Evolutionary conservation across 306 rosid species (phyloP), one percentile per base, ranked within the genome.

Genomic region (Quercus agrifolia): DNA sequence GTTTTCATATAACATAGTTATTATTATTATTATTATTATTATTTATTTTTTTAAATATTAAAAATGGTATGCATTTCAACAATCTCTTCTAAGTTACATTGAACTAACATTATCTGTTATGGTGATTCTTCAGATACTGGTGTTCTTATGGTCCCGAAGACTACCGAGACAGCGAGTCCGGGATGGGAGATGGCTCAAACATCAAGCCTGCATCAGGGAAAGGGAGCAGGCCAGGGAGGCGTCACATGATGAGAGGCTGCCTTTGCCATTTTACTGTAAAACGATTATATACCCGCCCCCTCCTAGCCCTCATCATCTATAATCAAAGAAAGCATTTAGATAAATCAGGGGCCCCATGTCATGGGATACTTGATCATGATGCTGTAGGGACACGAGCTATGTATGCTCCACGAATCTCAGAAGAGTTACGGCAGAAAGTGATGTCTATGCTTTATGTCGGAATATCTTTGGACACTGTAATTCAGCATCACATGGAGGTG

Each of bases 71-170:
- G 71, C 63, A 78, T 56, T 27, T 55, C 14, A 31, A 35, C 17
- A 3, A 19, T 75, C 63, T 49, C 23, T 27, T 76, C 61, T 25
- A 56, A 67, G 74, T 31, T 80, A 25, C 56, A 52, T 72, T 74
- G 77, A 59, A 8, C 23, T 21, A 33, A 68, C 35, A 63, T 27
- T 56, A 17, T 27, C 41, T 23, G 70, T 57, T 67, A 31, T 61
- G 55, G 62, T 71, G 81, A 81, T 64, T 82, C 76, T 71, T 80
- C 82, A 91, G 93, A 77, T 91, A 89, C 66, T 92, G 97, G 97
- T 91, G 97, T 87, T 92, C 94, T 78, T 92, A 90, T 79, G 97
- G 97, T 74, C 97, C 93, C n/a, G 91, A 90, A 83, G 97, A 91
- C 77, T 89, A 88, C 74, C 77, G 93, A 81, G 93, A 86, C 74